Conservation (phyloP, 2,329 filamentous ascomycete genomes). For the Reticulascus tulasneorum region DNA sequence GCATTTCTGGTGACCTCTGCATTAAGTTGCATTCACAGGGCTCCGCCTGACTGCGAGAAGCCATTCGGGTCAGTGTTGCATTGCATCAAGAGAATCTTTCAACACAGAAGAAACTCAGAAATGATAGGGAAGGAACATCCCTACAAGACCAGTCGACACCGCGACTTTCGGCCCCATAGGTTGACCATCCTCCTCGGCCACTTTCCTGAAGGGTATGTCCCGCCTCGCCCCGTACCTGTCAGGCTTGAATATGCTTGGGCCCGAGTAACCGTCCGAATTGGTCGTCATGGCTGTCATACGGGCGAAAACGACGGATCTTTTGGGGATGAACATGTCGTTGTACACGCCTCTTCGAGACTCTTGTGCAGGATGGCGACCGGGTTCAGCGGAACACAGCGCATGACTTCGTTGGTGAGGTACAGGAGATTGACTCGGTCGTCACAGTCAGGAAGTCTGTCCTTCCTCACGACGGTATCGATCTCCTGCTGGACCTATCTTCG, state of each 20-base stretch:
- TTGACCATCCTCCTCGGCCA: constrained; percentile 26
- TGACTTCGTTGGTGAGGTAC: constrained; percentile 42
- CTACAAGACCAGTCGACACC: constrained; percentile 1
- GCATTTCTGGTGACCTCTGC: too few species aligned
- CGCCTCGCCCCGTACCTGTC: constrained; percentile 40
- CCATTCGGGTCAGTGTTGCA: too few species aligned
- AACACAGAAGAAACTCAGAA: too few species aligned
- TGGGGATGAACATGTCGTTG: constrained; percentile 50
- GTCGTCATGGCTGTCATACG: constrained; percentile 39
- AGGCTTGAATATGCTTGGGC: constrained; percentile 40
- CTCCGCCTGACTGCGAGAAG: too few species aligned
- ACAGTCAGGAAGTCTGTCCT: constrained; percentile 38
- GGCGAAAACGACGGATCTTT: constrained; percentile 39
- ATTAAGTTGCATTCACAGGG: too few species aligned
- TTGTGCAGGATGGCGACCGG: constrained; percentile 51
- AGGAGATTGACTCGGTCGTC: constrained; percentile 36
- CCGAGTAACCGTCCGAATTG: constrained; percentile 31
- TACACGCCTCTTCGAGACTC: constrained; percentile 52
- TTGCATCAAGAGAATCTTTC: too few species aligned
- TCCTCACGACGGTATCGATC: constrained; percentile 42
- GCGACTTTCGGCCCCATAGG: constrained; percentile 1
- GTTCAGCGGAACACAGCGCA: constrained; percentile 39
- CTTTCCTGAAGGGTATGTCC: constrained; percentile 39
- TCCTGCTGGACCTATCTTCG: constrained; percentile 39
- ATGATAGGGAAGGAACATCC: background rate